Percentiles rank a stretch among this genome's conserved stretches.
Evolutionary conservation across 768 basidiomycete species (phyloP).

Genomic region (Tephrocybe rancida): DNA sequence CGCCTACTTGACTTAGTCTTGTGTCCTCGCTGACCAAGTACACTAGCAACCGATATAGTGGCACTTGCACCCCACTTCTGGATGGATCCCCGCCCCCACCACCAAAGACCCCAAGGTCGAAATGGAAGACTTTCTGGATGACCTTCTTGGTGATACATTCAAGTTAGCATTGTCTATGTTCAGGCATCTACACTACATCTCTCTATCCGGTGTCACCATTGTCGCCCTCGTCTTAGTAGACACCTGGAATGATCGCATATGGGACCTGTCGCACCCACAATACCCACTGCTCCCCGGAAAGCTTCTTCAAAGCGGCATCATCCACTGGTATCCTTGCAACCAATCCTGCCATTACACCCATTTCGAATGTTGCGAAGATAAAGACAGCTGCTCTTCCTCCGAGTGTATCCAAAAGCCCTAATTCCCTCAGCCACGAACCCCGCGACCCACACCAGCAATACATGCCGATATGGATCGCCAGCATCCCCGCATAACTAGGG

Average conservation of each 20-base stretch:
- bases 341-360: conserved; percentile 13
- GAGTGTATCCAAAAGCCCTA: conserved; percentile 30
- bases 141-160: conserved; percentile 40
- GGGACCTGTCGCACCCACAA: conserved; percentile 27
- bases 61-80: conserved; percentile 24
- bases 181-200: too few relatives aligned
- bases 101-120: conserved; percentile 48
- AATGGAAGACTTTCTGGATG: conserved; percentile 75
- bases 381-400: conserved; percentile 19
- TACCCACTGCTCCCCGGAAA: conserved; percentile 35
- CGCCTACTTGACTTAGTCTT: background rate
- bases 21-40: background rate
- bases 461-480: conserved; percentile 30
- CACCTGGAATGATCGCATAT: conserved; percentile 28
- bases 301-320: conserved; percentile 25
- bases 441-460: conserved; percentile 31
- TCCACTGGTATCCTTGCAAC: conserved; percentile 25
- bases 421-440: conserved; percentile 31
- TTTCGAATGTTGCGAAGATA: conserved; percentile 11
- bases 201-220: too few relatives aligned
- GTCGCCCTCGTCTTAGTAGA: conserved; percentile 6
- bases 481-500: conserved; percentile 29
- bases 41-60: conserved; percentile 13
- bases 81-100: conserved; percentile 23
- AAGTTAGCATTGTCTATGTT: conserved; percentile 23